Percentiles rank a stretch among this genome's conserved stretches.
phyloP scores from a whole-genome alignment of 2,329 filamentous ascomycete species.

The Nannizzia gypsea region DNA sequence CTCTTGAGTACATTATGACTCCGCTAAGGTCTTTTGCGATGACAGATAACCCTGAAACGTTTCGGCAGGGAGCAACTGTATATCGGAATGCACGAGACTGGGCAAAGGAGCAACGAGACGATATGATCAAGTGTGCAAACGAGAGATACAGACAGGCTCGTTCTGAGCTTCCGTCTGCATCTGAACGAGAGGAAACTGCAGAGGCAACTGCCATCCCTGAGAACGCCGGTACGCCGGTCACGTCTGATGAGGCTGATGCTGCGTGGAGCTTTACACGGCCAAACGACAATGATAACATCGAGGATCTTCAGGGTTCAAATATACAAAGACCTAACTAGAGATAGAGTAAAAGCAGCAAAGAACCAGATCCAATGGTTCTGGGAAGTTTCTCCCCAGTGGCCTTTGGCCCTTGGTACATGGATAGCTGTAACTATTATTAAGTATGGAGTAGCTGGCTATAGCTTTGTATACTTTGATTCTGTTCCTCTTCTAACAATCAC shows the following conservation, averaged over 20 bases:
- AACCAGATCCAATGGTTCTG: no score
- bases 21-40: not conserved
- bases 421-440: no score
- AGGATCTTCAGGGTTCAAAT: no score
- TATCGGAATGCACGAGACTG: slow-evolving; percentile 30
- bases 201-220: not conserved
- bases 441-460: no score
- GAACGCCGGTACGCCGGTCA: not conserved
- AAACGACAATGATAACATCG: not conserved
- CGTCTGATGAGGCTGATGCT: slow-evolving; percentile 7
- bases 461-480: no score
- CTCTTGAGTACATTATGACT: slow-evolving; percentile 8
- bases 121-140: slow-evolving; percentile 26
- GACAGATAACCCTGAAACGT: slow-evolving; percentile 19
- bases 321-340: no score
- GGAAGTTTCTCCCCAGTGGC: no score
- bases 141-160: not conserved
- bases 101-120: slow-evolving; percentile 28
- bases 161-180: not conserved
- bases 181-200: not conserved
- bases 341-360: no score
- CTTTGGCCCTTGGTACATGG: no score
- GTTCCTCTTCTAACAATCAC: no score
- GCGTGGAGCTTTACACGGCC: slow-evolving; percentile 6
- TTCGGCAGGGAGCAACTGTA: slow-evolving; percentile 15